Conservation (phyloP, 345 rosid species). For the Eutrema heterophyllum region DNA sequence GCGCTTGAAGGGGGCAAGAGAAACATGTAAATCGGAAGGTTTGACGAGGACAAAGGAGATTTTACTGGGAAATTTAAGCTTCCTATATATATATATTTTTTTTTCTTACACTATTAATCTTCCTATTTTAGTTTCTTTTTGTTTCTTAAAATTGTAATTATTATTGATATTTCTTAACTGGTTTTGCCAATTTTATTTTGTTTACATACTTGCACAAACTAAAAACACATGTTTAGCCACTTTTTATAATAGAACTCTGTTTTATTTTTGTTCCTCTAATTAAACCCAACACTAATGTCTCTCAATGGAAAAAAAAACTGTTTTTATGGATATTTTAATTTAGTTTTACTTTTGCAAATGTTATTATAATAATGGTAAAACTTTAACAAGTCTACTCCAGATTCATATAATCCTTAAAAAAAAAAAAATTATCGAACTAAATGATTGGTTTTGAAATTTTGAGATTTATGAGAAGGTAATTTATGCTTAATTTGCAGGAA, state of each 20-base stretch:
- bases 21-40: conserved; percentile 18
- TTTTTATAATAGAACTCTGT: background rate
- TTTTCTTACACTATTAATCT: background rate
- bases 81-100: background rate
- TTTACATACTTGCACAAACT: background rate
- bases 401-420: background rate
- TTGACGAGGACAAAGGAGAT: conserved; percentile 31
- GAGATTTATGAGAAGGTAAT: background rate
- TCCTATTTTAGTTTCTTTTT: conserved; percentile 1
- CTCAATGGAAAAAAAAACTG: background rate
- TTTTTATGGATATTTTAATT: background rate
- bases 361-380: background rate
- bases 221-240: background rate
- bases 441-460: background rate
- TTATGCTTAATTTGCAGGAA: background rate
- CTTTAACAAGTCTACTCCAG: background rate
- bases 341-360: background rate
- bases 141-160: background rate
- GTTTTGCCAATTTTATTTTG: background rate
- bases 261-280: background rate
- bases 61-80: background rate
- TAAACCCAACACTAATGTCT: background rate
- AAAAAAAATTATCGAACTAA: background rate
- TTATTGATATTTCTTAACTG: background rate
- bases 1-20: conserved; percentile 41